phyloP scores from a whole-genome alignment of 371 early-diverging fungal genomes.

The Mucor irregularis region DNA sequence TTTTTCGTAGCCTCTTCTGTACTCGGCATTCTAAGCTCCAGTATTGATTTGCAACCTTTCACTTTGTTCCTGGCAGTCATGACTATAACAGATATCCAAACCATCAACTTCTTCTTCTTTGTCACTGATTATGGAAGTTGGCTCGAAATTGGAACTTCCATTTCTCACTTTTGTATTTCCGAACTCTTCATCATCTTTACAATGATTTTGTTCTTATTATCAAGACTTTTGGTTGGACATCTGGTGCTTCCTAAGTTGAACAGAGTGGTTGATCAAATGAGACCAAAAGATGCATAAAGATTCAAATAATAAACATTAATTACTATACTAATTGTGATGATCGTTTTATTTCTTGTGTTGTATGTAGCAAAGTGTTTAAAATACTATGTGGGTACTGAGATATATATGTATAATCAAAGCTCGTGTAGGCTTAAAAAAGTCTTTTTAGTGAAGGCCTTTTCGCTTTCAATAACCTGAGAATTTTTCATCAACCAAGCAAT shows the following conservation, averaged over 20 bases:
- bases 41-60: conserved; percentile 79
- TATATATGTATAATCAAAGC: too few relatives aligned
- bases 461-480: too few relatives aligned
- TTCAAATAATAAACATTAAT: background rate
- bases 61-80: conserved; percentile 82
- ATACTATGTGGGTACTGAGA: too few relatives aligned
- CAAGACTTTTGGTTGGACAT: conserved; percentile 61
- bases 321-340: background rate
- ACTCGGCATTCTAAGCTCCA: conserved; percentile 73
- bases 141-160: conserved; percentile 97
- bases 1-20: conserved; percentile 87
- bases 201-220: conserved; percentile 67
- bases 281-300: conserved; percentile 11
- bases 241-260: conserved; percentile 24
- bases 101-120: conserved; percentile 93
- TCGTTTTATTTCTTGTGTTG: background rate
- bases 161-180: conserved; percentile 86
- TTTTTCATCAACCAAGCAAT: too few relatives aligned
- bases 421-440: too few relatives aligned
- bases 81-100: conserved; percentile 88
- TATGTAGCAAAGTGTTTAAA: too few relatives aligned
- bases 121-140: conserved; percentile 92
- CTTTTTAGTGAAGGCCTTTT: too few relatives aligned
- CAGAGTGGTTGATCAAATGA: conserved; percentile 15
- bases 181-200: conserved; percentile 83